A percentile compares a stretch with the other conserved stretches of the same genome.
Conservation (phyloP, 73 alveolate genomes). For the Paramecium tetraurelia region DNA sequence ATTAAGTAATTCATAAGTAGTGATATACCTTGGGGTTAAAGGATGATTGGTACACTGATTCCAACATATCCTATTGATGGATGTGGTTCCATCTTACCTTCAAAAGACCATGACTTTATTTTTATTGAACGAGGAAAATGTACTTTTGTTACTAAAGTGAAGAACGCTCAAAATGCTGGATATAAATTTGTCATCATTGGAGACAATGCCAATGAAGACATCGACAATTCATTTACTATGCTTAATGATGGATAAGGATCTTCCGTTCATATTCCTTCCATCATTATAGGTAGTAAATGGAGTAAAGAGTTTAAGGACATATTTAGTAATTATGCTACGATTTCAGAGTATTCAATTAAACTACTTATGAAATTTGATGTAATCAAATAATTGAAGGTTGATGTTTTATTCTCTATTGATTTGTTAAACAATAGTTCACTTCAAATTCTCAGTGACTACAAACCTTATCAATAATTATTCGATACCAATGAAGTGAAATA, state of each 20-base stretch:
- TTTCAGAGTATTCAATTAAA: background rate
- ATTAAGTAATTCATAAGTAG: background rate
- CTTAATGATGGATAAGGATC: conserved; percentile 73
- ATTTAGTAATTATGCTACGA: background rate
- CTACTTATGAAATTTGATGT: conserved; percentile 17
- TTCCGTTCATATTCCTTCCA: background rate
- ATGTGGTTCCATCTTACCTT: background rate
- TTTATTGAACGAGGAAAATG: conserved; percentile 71
- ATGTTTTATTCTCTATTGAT: conserved; percentile 6
- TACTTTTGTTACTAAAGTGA: conserved; percentile 71
- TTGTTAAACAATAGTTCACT: background rate
- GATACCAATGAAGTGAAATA: background rate
- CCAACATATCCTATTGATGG: background rate
- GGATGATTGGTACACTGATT: background rate
- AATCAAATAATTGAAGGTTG: background rate
- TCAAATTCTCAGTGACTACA: background rate
- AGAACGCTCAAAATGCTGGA: conserved; percentile 73
- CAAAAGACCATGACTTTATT: background rate
- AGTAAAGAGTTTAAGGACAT: background rate
- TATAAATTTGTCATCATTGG: conserved; percentile 65
- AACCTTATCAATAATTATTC: background rate
- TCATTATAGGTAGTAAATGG: background rate
- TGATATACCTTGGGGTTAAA: conserved; percentile 30
- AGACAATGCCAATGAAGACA: conserved; percentile 54
- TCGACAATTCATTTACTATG: conserved; percentile 59